Evolutionary conservation across 2,329 filamentous ascomycete species (phyloP), one percentile per base, ranked within the genome.

Genomic region (Anthostomella pinea): DNA sequence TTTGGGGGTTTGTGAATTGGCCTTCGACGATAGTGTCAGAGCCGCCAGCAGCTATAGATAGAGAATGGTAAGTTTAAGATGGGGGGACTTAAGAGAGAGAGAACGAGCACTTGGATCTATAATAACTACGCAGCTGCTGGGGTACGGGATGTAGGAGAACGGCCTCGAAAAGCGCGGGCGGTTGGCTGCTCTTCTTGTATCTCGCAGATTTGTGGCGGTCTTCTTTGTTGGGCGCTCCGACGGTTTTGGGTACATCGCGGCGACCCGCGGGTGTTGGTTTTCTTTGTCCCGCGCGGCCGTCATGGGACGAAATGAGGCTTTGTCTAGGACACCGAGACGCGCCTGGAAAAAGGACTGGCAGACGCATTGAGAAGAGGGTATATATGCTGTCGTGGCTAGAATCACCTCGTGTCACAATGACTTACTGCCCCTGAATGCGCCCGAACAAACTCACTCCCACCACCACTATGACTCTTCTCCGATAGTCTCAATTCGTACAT

Each of bases 21-120:
- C 45, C 49, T 55, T 49, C 45, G 46, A 50, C 46, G 28, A 44
- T 39, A 35, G 24, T 46, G 41, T 49, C 49, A 46, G n/a, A 55
- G 52, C 54, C 49, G 53, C 54, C 54, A 54, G 54, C 54, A 58
- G 53, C 53, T 51, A 50, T 38, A 31, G 33, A 31, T n/a, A 39
- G 39, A 33, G 38, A 52, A 44, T 39, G 35, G 16, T 33, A 48
- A 29, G 15, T 2, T 28, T 13, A 33, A 14, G 17, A 29, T 15
- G 30, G 31, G 21, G 20, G 17, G 20, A 38, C 14, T 11, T 5
- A 23, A 45, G 35, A 30, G 41, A 43, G 45, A 45, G 44, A 52
- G 46, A 51, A 50, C 33, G 51, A 57, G 51, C 49, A 50, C 48
- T 54, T 51, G 48, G 32, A 44, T 49, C 39, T 52, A 47, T 44